Percentiles rank a stretch among this genome's conserved stretches.
Evolutionary conservation across 1,139 yeast genomes (phyloP).

Genomic region (Yamadazyma pseudoaaseri): DNA sequence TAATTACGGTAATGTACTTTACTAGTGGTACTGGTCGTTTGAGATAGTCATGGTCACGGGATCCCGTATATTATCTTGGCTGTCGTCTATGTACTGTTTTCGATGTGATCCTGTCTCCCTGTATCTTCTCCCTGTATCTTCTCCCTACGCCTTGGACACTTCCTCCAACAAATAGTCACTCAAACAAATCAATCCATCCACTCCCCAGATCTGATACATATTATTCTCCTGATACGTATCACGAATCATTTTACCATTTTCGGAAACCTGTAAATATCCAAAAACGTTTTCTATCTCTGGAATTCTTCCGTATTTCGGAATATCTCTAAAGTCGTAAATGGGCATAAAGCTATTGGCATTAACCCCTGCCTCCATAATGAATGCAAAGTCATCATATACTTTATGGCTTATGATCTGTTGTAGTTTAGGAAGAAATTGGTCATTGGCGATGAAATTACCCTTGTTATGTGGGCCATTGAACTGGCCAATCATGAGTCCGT

Average conservation of each 20-base stretch:
- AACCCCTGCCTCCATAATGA: conserved; percentile 60
- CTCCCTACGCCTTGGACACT: no score
- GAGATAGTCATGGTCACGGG: no score
- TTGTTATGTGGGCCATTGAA: conserved; percentile 6
- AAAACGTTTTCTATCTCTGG: conserved; percentile 73
- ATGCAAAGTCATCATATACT: conserved; percentile 52
- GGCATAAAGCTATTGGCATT: conserved; percentile 66
- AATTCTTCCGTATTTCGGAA: conserved; percentile 65
- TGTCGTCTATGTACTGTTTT: no score
- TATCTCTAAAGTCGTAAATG: conserved; percentile 65
- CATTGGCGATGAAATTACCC: conserved; percentile 18
- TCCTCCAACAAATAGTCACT: conserved; percentile 54
- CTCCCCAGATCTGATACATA: conserved; percentile 58
- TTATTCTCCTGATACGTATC: conserved; percentile 58
- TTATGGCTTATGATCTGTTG: conserved; percentile 24
- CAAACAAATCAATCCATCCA: conserved; percentile 55
- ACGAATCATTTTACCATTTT: conserved; percentile 52
- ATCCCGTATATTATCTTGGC: no score
- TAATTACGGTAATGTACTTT: no score
- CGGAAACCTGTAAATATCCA: conserved; percentile 67
- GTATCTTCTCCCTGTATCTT: no score
- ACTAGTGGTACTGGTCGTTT: no score
- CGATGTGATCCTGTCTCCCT: no score
- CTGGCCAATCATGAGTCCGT: conserved; percentile 11
- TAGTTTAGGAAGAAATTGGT: conserved; percentile 27